These are phyloP conservation scores for Cystobasidium sp. DNA, from an alignment of 1,284 basidiomycete genomes.

Conservation along the genomic window DNA sequence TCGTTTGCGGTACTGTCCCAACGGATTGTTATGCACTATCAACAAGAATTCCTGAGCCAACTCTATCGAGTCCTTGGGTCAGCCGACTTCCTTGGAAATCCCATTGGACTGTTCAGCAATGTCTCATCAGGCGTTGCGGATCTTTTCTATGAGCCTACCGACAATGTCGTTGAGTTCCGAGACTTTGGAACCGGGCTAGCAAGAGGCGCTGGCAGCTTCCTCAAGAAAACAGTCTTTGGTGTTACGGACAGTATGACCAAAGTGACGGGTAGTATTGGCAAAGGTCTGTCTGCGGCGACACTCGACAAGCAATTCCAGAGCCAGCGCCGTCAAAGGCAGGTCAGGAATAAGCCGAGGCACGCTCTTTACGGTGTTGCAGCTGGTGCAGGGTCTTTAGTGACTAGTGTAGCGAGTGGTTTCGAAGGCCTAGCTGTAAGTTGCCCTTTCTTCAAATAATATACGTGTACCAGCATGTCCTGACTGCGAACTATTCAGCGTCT, in stretches of 20 bases:
- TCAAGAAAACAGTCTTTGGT: conserved; percentile 98
- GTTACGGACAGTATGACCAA: conserved; percentile 95
- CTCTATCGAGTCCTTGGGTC: conserved; percentile 95
- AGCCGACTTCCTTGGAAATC: conserved; percentile 82
- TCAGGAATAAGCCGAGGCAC: conserved; percentile 92
- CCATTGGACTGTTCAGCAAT: conserved; percentile 96
- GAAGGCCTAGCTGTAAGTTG: conserved; percentile 81
- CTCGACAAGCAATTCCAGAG: conserved; percentile 96
- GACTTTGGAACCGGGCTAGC: conserved; percentile 97
- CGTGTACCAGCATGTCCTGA: neutral
- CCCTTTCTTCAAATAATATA: neutral
- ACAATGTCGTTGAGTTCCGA: conserved; percentile 93
- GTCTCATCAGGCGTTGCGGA: conserved; percentile 98
- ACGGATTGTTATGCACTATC: conserved; percentile 89
- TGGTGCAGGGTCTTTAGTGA: conserved; percentile 91
- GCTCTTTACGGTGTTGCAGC: conserved; percentile 95
- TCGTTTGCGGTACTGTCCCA: conserved; percentile 81
- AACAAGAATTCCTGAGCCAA: conserved; percentile 90
- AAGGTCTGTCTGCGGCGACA: conserved; percentile 94
- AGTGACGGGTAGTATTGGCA: conserved; percentile 94
- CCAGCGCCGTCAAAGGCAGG: conserved; percentile 81
- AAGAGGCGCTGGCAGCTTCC: conserved; percentile 93
- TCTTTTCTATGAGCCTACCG: conserved; percentile 98
- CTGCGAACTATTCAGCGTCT: conserved; percentile 67
- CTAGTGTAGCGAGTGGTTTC: conserved; percentile 90